These are phyloP conservation scores for Chalara sp. DNA, from an alignment of 2,329 filamentous ascomycete species.

Conservation along the genomic window DNA sequence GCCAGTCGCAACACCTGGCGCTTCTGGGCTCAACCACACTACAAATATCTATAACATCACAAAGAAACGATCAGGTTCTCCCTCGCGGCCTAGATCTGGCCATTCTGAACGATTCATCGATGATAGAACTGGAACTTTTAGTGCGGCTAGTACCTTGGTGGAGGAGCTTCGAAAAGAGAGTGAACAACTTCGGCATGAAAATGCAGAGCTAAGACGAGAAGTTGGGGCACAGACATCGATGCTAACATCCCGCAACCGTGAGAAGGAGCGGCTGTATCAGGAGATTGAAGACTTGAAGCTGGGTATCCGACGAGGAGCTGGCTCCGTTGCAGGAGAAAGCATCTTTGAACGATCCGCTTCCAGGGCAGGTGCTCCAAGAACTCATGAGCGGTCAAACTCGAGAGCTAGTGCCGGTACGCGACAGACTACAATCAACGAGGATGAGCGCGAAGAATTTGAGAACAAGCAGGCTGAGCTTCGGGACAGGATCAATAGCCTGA, in stretches of 20 bases:
- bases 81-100: slow-evolving; percentile 41
- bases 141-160: slow-evolving; percentile 58
- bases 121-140: slow-evolving; percentile 44
- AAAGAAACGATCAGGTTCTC: slow-evolving; percentile 42
- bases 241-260: slow-evolving; percentile 90
- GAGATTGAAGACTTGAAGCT: slow-evolving; percentile 97
- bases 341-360: slow-evolving; percentile 93
- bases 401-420: slow-evolving; percentile 44
- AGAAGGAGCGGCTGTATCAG: slow-evolving; percentile 90
- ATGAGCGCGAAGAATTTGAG: slow-evolving; percentile 80
- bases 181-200: slow-evolving; percentile 81
- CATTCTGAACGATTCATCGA: slow-evolving; percentile 35
- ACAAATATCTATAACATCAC: slow-evolving; percentile 62
- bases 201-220: slow-evolving; percentile 84
- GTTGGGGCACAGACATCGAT: slow-evolving; percentile 95
- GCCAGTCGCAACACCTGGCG: slow-evolving; percentile 28
- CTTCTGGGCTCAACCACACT: slow-evolving; percentile 43
- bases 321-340: slow-evolving; percentile 70
- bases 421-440: slow-evolving; percentile 51
- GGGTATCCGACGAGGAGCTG: slow-evolving; percentile 65
- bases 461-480: slow-evolving; percentile 75
- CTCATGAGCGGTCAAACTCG: slow-evolving; percentile 63
- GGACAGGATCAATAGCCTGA: slow-evolving; percentile 79
- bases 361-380: slow-evolving; percentile 41
- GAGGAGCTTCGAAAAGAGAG: slow-evolving; percentile 67